Evolutionary conservation across 2,329 filamentous ascomycete species (phyloP), one percentile per base, ranked within the genome.

Genomic region (Thermomyces lanuginosus): DNA sequence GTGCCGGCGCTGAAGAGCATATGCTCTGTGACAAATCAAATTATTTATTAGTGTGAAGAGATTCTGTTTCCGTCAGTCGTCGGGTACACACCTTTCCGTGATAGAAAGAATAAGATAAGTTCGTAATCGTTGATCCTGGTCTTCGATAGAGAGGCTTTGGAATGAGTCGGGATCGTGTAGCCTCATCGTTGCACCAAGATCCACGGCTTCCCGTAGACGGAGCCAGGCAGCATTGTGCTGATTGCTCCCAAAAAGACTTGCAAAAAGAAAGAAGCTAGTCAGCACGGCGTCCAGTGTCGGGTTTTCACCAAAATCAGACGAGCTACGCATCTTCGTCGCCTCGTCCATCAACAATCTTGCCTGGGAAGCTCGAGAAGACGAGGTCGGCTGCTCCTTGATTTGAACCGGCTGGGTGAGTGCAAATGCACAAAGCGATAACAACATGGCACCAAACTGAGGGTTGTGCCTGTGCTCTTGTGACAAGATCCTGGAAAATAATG

Each of bases 191-290:
- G 51, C 47, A 1, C 55, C 55, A 16, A 58, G 47, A 26, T 59
- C 55, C 4, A 52, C 32, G 5, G 76, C 77, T 49, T 86, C 79
- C 13, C 79, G 69, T 10, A 86, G 57, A 43, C 80, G 70, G 42
- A 73, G 80, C 76, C 78, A 83, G 1, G 76, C 78, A 42, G 72
- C 73, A 39, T 80, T 75, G 47, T 82, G 76, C 48, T 76, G 63
- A 35, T 81, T 76, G 26, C 78, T 61, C 10, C 68, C 72, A 41
- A 76, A 76, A 44, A 76, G 66, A 43, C 72, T 77, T 16, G 68
- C 75, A 40, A 79, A 83, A 13, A 84, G 50, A 49, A 84, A 82
- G 49, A 78, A 82, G 39, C 74, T 81, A 11, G 76, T 80, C 32
- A 72, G 69, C 11, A 58, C 48, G 0, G 53, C 49, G 24, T 49